Conservation (phyloP, 345 rosid genomes). For the Balakata baccata region DNA sequence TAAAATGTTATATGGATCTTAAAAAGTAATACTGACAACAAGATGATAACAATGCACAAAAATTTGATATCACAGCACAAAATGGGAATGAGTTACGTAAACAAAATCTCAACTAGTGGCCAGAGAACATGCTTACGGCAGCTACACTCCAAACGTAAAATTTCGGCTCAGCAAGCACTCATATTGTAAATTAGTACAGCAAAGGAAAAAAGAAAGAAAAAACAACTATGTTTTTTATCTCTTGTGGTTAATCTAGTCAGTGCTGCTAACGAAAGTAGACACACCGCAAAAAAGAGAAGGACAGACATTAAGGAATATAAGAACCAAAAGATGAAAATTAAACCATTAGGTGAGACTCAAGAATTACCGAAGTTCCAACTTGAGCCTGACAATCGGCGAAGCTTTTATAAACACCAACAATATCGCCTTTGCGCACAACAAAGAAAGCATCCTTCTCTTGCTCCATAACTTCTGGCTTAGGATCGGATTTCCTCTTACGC, state of each 20-base stretch:
- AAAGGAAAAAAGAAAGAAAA: not conserved
- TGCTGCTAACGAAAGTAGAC: not conserved
- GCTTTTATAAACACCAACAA: constrained; percentile 68
- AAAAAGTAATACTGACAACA: too few species aligned
- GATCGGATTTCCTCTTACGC: constrained; percentile 25
- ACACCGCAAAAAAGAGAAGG: too few species aligned
- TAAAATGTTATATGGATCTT: too few species aligned
- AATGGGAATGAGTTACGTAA: not conserved
- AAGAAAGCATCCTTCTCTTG: constrained; percentile 66
- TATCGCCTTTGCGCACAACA: constrained; percentile 82
- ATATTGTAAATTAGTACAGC: not conserved
- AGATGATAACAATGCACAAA: not conserved
- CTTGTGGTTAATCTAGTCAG: not conserved
- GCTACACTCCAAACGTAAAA: not conserved
- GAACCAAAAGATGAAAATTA: not conserved
- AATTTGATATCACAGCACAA: not conserved
- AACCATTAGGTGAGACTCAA: not conserved
- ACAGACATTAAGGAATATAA: not conserved
- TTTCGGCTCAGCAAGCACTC: not conserved
- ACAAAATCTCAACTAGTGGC: not conserved
- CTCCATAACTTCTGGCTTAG: constrained; percentile 28
- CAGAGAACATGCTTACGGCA: not conserved
- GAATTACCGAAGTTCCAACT: constrained; percentile 72
- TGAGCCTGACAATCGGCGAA: constrained; percentile 75
- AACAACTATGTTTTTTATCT: too few species aligned